Evolutionary conservation across 2,329 filamentous ascomycete species (phyloP), one percentile per base, ranked within the genome.

Genomic region (Fusarium zealandicum): DNA sequence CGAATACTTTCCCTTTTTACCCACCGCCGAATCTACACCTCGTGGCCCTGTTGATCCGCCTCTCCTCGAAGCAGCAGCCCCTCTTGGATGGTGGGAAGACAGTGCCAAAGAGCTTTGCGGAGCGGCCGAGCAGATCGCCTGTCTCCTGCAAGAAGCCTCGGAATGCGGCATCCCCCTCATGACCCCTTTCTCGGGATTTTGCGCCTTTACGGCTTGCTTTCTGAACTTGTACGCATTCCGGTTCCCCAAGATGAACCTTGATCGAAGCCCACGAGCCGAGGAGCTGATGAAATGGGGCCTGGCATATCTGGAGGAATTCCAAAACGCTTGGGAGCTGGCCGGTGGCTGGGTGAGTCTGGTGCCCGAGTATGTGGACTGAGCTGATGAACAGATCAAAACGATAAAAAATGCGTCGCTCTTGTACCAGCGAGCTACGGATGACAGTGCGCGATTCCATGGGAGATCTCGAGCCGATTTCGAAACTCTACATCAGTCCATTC

Each of bases 121-220:
- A 0, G 69, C 76, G 0, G 73, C 73, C 0, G 71, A 72, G n/a
- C 64, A 70, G 3, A 72, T 78, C 0, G 67, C 72, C 0, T 58
- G 57, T 1, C 54, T 78, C 0, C 63, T 79, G 0, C 67, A 70
- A n/a, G 75, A 77, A 12, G 68, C 75, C 0, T 71, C 68, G 0
- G 72, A 75, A 8, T 74, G 71, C 5, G 74, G 71, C 0, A 70
- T 72, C 0, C 68, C 71, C 1, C 63, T 78, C 0, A 67, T 72
- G 52, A 78, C 76, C 0, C 77, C 76, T 0, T 80, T 78, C 47
- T 70, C 75, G 0, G 77, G 76, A 0, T 78, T 79, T n/a, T 79
- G 76, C 46, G 73, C 73, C 2, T 79, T 80, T 31, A 78, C 76
- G 0, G 76, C 77, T 0, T 75, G 74, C 2, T 76, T 74, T 4